Conservation (phyloP, 2,329 filamentous ascomycete species). For the Fusarium tuaranense region DNA sequence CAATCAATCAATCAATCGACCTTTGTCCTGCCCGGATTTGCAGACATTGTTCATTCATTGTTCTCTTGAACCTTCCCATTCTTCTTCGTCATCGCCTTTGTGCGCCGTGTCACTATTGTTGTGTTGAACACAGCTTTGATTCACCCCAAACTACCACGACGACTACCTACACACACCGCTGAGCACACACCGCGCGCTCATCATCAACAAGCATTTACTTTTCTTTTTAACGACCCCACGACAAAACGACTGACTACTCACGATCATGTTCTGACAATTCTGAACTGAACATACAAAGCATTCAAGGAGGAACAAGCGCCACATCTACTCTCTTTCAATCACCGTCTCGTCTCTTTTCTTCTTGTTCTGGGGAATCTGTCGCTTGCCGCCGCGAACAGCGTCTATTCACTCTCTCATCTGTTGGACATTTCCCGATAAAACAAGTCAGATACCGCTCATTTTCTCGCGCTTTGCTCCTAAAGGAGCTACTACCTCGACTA, state of each 20-base stretch:
- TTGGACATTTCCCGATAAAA: constrained; percentile 15
- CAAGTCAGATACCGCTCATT: constrained; percentile 20
- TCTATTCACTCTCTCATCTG: constrained; percentile 21
- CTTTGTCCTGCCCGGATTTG: constrained; percentile 24
- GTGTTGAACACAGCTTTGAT: constrained; percentile 35
- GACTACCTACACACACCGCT: neutral
- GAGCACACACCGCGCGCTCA: constrained; percentile 17
- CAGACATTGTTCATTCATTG: constrained; percentile 22
- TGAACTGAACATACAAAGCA: constrained; percentile 21
- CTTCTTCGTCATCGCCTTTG: constrained; percentile 20
- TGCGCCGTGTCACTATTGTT: constrained; percentile 27
- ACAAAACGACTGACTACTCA: constrained; percentile 16
- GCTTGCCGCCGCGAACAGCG: constrained; percentile 15
- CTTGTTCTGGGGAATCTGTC: constrained; percentile 19
- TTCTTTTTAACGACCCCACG: constrained; percentile 13
- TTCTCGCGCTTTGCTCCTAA: constrained; percentile 14
- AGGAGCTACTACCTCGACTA: constrained; percentile 24
- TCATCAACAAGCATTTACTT: constrained; percentile 17
- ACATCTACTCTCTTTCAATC: constrained; percentile 35
- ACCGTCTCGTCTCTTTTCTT: constrained; percentile 18
- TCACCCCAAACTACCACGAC: constrained; percentile 12
- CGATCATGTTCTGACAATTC: constrained; percentile 40
- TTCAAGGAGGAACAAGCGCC: constrained; percentile 36
- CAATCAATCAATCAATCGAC: neutral
- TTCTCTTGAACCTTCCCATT: constrained; percentile 4